Evolutionary conservation across 805 yeast species (phyloP), one percentile per base, ranked within the genome.

Genomic region (Candida jianshihensis): DNA sequence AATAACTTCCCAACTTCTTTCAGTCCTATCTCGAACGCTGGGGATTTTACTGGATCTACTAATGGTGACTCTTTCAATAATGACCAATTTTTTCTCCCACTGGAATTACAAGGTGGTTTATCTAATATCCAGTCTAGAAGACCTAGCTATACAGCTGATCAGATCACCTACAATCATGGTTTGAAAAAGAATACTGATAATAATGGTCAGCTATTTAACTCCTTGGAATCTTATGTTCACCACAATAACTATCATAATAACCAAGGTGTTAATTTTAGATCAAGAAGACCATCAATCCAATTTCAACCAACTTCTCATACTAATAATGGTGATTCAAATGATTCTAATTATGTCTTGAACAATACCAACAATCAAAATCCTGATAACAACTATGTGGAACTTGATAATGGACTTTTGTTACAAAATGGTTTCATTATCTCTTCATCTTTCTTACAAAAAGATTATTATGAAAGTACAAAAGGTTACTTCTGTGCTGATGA

Each of bases 101-200:
- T 62, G 6, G 83, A 78, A 46, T 61, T 78, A 26, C 82, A 77
- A 54, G 83, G 84, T 30, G 84, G 84, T 1, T 60, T 78, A 3
- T 74, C 75, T 20, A 75, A 64, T 38, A 75, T 78, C 30, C 70
- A 73, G 18, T 73, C 82, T 10, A 68, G 92, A 57, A 70, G 92
- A 57, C 87, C 89, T 12, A 73, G 81, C 36, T 81, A 77, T 52
- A 78, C 86, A 11, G 84, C 88, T 2, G 90, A 52, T 25, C 44
- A 45, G 35, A 37, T 46, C 19, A 71, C 78, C 19, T 59, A 59
- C 35, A 41, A 51, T 11, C 49, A 53, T 12, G 6, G 10, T n/a
- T 11, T n/a, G 13, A 24, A 24, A 11, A 19, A 4, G 24, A 28
- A 26, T 26, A 25, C 33, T 34, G 47, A 41, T 46, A 35, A 19